Percentiles rank a stretch among this genome's conserved stretches.
Conservation (phyloP, 169 alveolate genomes). For the Cryptosporidium tyzzeri region DNA sequence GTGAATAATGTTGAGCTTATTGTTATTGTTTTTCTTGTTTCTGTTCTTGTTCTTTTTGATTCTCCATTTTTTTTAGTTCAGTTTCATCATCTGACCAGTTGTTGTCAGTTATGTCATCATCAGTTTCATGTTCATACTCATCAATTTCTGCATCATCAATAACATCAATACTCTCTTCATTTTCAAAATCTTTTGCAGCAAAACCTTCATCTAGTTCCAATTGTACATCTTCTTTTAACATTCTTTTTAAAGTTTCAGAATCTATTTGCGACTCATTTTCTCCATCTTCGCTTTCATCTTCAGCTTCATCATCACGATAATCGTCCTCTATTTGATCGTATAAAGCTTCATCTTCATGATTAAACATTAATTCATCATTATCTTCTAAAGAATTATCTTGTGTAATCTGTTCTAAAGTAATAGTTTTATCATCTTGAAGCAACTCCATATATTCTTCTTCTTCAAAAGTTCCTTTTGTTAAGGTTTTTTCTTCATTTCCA, state of each 20-base stretch:
- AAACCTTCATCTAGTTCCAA: conserved; percentile 62
- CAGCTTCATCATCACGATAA: neutral
- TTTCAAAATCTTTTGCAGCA: conserved; percentile 20
- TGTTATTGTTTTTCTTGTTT: no score
- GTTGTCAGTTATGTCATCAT: conserved; percentile 37
- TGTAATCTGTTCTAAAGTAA: neutral
- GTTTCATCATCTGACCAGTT: conserved; percentile 59
- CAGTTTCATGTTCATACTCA: conserved; percentile 48
- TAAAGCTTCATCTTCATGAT: neutral
- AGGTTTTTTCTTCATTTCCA: neutral
- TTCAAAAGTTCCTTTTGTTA: conserved; percentile 23
- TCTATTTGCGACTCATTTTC: conserved; percentile 13
- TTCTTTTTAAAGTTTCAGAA: conserved; percentile 3
- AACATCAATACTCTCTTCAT: conserved; percentile 15
- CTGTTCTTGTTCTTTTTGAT: neutral
- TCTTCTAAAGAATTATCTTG: conserved; percentile 12
- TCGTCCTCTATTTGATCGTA: neutral
- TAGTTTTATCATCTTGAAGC: neutral
- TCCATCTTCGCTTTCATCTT: conserved; percentile 14
- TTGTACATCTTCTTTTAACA: conserved; percentile 20
- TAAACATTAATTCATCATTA: neutral
- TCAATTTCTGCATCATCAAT: conserved; percentile 35
- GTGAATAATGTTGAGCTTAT: neutral
- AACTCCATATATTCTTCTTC: conserved; percentile 10
- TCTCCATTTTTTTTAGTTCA: conserved; percentile 50